phyloP scores from a whole-genome alignment of 495 filamentous ascomycete genomes.

The Xylaria sp. region DNA sequence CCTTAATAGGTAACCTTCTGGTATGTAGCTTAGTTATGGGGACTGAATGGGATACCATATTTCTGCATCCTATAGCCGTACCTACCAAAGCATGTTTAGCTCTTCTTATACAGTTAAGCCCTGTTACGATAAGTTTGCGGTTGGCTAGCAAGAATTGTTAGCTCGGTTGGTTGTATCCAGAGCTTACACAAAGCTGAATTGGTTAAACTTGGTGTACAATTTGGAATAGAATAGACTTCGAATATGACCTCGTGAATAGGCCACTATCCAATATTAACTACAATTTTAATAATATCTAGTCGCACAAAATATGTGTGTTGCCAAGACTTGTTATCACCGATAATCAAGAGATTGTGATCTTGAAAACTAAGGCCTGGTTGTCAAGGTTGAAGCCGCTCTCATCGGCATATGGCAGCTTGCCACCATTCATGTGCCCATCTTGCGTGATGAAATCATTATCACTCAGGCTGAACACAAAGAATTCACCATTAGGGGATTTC shows the following conservation, averaged over 20 bases:
- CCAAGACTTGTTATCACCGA: neutral
- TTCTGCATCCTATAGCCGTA: too few relatives aligned
- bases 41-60: too few relatives aligned
- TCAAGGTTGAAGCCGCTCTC: slow-evolving; percentile 68
- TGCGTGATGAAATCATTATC: slow-evolving; percentile 88
- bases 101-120: too few relatives aligned
- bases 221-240: too few relatives aligned
- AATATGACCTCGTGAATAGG: neutral
- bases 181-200: too few relatives aligned
- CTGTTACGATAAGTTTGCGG: too few relatives aligned
- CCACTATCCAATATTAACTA: neutral
- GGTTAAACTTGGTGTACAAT: too few relatives aligned
- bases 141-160: too few relatives aligned
- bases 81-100: too few relatives aligned
- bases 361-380: slow-evolving; percentile 76
- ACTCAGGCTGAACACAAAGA: slow-evolving; percentile 70
- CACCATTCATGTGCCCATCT: slow-evolving; percentile 71
- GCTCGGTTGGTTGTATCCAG: too few relatives aligned
- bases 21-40: too few relatives aligned
- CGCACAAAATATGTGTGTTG: neutral
- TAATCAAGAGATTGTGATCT: slow-evolving; percentile 51
- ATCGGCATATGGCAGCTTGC: slow-evolving; percentile 67
- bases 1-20: too few relatives aligned
- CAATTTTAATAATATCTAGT: neutral
- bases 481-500: slow-evolving; percentile 59